A percentile compares a stretch with the other conserved stretches of the same genome.
Conservation (phyloP, 768 basidiomycete genomes). For the Tremella mesenterica region DNA sequence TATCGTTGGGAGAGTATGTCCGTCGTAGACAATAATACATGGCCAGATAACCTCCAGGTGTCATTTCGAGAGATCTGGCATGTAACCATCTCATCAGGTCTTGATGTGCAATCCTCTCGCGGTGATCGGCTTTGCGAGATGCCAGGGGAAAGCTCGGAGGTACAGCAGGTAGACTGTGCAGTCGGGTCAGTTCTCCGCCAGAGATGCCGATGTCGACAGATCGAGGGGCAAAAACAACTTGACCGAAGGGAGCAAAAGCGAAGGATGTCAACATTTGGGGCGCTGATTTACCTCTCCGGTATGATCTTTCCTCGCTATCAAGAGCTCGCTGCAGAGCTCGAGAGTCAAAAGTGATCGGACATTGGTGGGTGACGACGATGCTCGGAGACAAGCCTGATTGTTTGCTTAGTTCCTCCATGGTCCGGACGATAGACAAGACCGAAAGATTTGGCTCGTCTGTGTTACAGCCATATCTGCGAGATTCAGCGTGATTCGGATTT, state of each 20-base stretch:
- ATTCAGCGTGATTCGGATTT: background rate
- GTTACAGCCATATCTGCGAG: background rate
- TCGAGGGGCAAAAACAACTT: constrained; percentile 10
- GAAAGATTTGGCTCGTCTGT: background rate
- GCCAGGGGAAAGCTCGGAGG: background rate
- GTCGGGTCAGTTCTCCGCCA: constrained; percentile 10
- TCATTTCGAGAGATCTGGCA: constrained; percentile 15
- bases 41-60: constrained; percentile 14
- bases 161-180: constrained; percentile 5
- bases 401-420: constrained; percentile 2
- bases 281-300: constrained; percentile 7
- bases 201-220: constrained; percentile 16
- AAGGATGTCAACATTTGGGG: constrained; percentile 14
- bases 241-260: constrained; percentile 14
- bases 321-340: constrained; percentile 13
- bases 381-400: background rate
- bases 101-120: constrained; percentile 12
- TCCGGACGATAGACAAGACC: constrained; percentile 7
- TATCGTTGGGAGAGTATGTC: background rate
- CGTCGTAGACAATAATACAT: constrained; percentile 12
- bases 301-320: constrained; percentile 4
- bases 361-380: constrained; percentile 17
- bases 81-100: constrained; percentile 18
- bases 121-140: constrained; percentile 7
- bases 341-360: constrained; percentile 11